phyloP scores from a whole-genome alignment of 2,329 filamentous ascomycete genomes.

The Diaporthe velutina region DNA sequence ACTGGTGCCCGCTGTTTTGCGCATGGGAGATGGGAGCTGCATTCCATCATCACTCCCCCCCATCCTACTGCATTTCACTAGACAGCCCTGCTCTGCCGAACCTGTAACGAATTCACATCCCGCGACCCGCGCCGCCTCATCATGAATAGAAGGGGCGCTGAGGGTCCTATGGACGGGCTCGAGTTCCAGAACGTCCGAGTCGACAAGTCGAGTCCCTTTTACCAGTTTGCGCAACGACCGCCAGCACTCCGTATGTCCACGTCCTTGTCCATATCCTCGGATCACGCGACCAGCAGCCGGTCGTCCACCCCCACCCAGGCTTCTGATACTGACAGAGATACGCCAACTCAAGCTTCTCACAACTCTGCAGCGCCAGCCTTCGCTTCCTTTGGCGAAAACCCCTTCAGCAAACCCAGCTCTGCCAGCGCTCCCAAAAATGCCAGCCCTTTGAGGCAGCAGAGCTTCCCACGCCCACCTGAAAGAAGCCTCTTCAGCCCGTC shows the following conservation, averaged over 20 bases:
- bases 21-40: constrained; percentile 20
- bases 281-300: background rate
- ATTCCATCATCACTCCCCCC: background rate
- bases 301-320: background rate
- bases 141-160: constrained; percentile 25
- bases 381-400: constrained; percentile 43
- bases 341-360: background rate
- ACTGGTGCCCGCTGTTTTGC: constrained; percentile 20
- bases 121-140: background rate
- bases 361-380: background rate
- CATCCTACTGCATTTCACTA: constrained; percentile 1
- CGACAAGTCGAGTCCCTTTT: constrained; percentile 23
- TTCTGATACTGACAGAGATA: background rate
- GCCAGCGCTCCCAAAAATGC: constrained; percentile 43
- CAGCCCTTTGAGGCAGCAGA: constrained; percentile 53
- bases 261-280: background rate
- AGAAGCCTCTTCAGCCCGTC: constrained; percentile 62
- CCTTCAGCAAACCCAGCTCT: constrained; percentile 48
- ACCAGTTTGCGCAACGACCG: constrained; percentile 44
- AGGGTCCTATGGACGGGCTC: constrained; percentile 30
- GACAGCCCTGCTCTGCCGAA: background rate
- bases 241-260: constrained; percentile 42
- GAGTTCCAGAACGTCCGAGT: constrained; percentile 24
- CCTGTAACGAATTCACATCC: background rate
- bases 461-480: constrained; percentile 52